Percentiles rank a stretch among this genome's conserved stretches.
phyloP scores from a whole-genome alignment of 139 green algal genomes.

The Limnomonas spitsbergensis region DNA sequence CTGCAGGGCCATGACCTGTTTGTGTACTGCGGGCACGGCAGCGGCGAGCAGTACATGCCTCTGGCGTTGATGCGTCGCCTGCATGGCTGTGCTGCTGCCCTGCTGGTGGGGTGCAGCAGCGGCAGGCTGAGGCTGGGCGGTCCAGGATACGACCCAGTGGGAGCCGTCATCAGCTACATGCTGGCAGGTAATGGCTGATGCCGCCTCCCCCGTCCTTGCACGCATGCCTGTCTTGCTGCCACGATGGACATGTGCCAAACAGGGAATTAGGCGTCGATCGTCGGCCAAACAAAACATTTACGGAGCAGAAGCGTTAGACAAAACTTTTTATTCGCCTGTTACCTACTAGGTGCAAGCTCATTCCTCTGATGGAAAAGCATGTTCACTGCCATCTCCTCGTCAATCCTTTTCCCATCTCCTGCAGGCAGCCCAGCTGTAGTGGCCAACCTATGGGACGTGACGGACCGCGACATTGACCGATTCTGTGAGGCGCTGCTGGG shows the following conservation, averaged over 20 bases:
- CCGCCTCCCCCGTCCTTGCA: no score
- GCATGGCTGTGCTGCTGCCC: slow-evolving; percentile 48
- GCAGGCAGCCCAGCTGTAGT: slow-evolving; percentile 76
- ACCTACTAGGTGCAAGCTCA: no score
- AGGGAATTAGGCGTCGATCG: no score
- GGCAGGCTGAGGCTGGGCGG: slow-evolving; percentile 55
- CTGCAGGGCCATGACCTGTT: slow-evolving; percentile 70
- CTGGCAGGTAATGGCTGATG: slow-evolving; percentile 52
- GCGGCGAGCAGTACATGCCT: slow-evolving; percentile 77
- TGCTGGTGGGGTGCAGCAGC: slow-evolving; percentile 94
- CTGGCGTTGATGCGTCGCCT: slow-evolving; percentile 56
- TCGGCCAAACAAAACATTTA: no score
- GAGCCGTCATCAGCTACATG: slow-evolving; percentile 73
- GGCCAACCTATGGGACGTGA: slow-evolving; percentile 96
- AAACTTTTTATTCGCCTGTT: no score
- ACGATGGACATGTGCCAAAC: no score
- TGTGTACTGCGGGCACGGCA: slow-evolving; percentile 90
- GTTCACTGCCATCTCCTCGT: no score
- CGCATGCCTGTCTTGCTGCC: no score
- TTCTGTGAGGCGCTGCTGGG: slow-evolving; percentile 68
- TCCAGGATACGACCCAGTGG: slow-evolving; percentile 62
- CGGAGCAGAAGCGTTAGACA: no score
- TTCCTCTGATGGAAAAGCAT: no score
- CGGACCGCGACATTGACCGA: slow-evolving; percentile 90
- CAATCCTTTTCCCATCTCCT: no score